Evolutionary conservation across 441 rosid species (phyloP), one percentile per base, ranked within the genome.

Genomic region (Geranium incanum): DNA sequence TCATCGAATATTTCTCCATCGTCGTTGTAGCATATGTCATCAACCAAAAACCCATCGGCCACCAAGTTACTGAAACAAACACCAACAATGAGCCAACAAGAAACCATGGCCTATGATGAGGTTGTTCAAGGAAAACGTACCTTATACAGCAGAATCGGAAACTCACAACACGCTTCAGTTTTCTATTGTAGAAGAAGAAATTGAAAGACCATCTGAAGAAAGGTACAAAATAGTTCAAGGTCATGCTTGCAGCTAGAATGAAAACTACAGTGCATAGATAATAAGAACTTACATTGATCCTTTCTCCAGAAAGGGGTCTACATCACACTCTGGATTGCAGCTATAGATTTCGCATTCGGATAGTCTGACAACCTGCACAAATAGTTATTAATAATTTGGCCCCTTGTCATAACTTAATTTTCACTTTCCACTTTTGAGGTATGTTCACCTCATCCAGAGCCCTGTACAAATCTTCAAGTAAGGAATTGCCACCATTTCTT

Each of bases 141-240:
- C 97, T 89, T 68, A 86, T 21, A 78, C 97, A 91, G 81, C 87
- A 81, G 83, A 88, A 88, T 11, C 84, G 90, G 72, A 87, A 86
- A 75, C 95, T 86, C 18, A 87, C 92, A 6, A 91, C 90, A 9
- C 97, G 91, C 87, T 88, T 89, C 75, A 79, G 89, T 77, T 93
- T 93, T 50, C 97, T 81, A 68, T 91, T 93, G 82, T 93, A 93
- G 87, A 93, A 89, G 80, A 93, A 88, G 92, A 89, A 93, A 79
- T 78, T 84, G 85, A 93, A 93, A 15, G 96, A 89, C 97, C 98
- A 93, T 81, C 97, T 93, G 90, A 41, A 71, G 59, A 62, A 72
- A 48, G 1, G 33, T 23, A 23, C 19, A 66, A n/a, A 73, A 59
- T 1, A 7, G 48, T 1, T 11, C 64, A 69, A 65, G 74, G 33